Percentiles rank a stretch among this genome's conserved stretches.
These are phyloP conservation scores for Angophora floribunda DNA, from an alignment of 345 rosid genomes.

Conservation along the genomic window DNA sequence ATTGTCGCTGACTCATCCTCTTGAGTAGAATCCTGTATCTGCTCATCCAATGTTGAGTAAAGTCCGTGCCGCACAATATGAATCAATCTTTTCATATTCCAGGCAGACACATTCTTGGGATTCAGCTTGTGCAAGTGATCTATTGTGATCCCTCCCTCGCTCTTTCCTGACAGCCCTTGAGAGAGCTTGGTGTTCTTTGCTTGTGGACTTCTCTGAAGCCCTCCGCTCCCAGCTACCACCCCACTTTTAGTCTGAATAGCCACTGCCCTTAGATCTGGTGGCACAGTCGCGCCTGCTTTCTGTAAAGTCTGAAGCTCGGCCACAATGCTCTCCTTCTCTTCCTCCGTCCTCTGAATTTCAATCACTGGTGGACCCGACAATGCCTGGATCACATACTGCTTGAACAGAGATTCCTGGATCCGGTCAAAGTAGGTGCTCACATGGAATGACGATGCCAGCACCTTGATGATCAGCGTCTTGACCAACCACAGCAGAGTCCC, in stretches of 20 bases:
- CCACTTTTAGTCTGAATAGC: conserved; percentile 6
- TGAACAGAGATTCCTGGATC: conserved; percentile 80
- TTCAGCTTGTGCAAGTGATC: conserved; percentile 67
- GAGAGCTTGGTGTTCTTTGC: conserved; percentile 47
- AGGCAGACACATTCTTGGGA: conserved; percentile 68
- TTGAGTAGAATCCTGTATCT: conserved; percentile 31
- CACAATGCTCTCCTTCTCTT: conserved; percentile 37
- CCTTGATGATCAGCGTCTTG: conserved; percentile 71
- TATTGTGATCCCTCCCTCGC: conserved; percentile 43
- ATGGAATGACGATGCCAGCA: conserved; percentile 81
- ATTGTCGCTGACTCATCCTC: conserved; percentile 54
- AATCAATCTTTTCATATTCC: conserved; percentile 91
- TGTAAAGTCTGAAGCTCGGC: conserved; percentile 25
- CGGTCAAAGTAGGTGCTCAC: conserved; percentile 90
- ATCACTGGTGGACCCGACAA: conserved; percentile 64
- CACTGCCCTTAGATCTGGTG: conserved; percentile 18
- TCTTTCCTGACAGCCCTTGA: conserved; percentile 25
- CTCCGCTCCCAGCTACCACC: conserved; percentile 25
- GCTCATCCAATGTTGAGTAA: conserved; percentile 72
- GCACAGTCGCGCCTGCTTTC: conserved; percentile 30
- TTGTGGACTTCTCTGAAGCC: conserved; percentile 29
- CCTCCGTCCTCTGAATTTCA: conserved; percentile 7
- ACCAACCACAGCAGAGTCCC: conserved; percentile 68
- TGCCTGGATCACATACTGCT: conserved; percentile 62
- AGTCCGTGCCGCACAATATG: conserved; percentile 58